Percentiles rank a stretch among this genome's conserved stretches.
phyloP scores from a whole-genome alignment of 805 yeast species.

The Saturnispora zaruensis region DNA sequence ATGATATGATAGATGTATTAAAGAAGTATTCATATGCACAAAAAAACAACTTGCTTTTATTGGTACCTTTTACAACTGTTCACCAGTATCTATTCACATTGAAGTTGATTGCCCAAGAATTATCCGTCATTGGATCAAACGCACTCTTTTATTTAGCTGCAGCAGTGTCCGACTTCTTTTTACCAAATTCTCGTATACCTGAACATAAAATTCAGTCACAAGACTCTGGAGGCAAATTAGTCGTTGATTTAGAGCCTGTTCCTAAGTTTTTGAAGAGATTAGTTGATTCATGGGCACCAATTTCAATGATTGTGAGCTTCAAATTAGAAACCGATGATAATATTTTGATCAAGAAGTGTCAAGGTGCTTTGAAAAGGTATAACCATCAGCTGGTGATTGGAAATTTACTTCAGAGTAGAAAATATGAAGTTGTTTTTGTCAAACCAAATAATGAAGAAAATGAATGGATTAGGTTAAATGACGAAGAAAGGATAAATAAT shows the following conservation, averaged over 20 bases:
- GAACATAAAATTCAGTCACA: conserved; percentile 92
- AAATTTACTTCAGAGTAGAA: conserved; percentile 81
- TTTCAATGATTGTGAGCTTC: conserved; percentile 89
- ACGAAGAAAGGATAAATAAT: conserved; percentile 30
- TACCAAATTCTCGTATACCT: conserved; percentile 78
- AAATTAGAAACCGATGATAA: conserved; percentile 81
- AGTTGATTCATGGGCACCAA: conserved; percentile 91
- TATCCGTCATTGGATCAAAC: conserved; percentile 45
- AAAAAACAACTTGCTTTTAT: conserved; percentile 43
- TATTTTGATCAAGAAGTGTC: conserved; percentile 67
- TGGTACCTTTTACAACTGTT: conserved; percentile 88
- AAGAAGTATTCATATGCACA: conserved; percentile 47
- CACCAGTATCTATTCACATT: conserved; percentile 87
- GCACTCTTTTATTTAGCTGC: conserved; percentile 89
- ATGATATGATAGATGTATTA: conserved; percentile 51
- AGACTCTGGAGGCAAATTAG: conserved; percentile 58
- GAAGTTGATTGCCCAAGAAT: conserved; percentile 50
- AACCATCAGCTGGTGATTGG: conserved; percentile 94
- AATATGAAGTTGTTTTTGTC: conserved; percentile 81
- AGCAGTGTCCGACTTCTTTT: conserved; percentile 93
- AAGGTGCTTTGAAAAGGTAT: conserved; percentile 72
- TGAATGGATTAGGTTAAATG: conserved; percentile 43
- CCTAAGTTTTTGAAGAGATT: conserved; percentile 85
- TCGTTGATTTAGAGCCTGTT: conserved; percentile 87
- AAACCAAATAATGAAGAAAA: conserved; percentile 32